A percentile compares a stretch with the other conserved stretches of the same genome.
Conservation (phyloP, 2,329 filamentous ascomycete genomes). For the Periconia sp. region DNA sequence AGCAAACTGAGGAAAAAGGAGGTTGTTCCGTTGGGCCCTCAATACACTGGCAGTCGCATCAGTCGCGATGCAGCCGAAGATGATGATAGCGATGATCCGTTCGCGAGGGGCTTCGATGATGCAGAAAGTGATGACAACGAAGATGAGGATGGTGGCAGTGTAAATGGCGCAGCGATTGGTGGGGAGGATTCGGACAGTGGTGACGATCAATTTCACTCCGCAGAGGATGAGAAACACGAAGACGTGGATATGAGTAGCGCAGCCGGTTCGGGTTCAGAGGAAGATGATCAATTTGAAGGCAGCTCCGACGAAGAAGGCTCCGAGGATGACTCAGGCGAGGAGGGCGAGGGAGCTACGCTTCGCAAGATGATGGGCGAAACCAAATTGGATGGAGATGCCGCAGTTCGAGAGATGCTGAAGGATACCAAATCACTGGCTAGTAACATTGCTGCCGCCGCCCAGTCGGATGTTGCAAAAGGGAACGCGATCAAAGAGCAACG, state of each 20-base stretch:
- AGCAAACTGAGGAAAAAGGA: constrained; percentile 80
- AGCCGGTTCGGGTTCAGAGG: constrained; percentile 34
- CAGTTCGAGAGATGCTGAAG: constrained; percentile 70
- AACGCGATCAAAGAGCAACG: constrained; percentile 83
- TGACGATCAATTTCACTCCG: constrained; percentile 52
- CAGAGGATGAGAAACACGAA: constrained; percentile 47
- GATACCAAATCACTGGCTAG: constrained; percentile 64
- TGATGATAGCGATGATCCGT: constrained; percentile 58
- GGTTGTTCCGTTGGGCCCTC: constrained; percentile 68
- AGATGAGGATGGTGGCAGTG: constrained; percentile 46
- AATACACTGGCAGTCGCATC: constrained; percentile 77
- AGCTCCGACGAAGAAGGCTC: constrained; percentile 42
- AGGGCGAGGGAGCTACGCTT: constrained; percentile 42
- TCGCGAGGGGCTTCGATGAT: constrained; percentile 48
- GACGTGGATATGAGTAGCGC: constrained; percentile 33
- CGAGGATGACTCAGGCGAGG: constrained; percentile 50
- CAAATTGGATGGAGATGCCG: constrained; percentile 46
- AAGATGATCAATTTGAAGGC: constrained; percentile 47
- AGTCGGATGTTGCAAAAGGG: constrained; percentile 82
- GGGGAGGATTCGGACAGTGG: constrained; percentile 55
- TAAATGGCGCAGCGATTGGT: constrained; percentile 44
- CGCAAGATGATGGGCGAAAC: constrained; percentile 37
- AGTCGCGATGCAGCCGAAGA: constrained; percentile 65
- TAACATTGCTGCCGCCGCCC: constrained; percentile 66
- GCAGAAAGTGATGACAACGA: constrained; percentile 44